Percentiles rank a stretch among this genome's conserved stretches.
Conservation (phyloP, 768 basidiomycete species). For the Phaeotremella skinneri region DNA sequence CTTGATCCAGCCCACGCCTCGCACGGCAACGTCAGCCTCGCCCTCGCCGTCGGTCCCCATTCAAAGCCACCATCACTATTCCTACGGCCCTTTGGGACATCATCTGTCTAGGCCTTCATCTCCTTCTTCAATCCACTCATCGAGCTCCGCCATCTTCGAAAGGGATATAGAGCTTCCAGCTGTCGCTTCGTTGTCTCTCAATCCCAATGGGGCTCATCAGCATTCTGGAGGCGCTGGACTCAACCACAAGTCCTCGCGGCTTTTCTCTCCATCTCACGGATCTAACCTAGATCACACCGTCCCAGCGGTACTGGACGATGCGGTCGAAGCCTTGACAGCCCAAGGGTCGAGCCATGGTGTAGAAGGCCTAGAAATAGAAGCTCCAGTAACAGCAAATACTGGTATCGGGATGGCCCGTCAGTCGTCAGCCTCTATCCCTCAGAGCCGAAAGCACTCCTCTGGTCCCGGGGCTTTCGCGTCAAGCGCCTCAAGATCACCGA, state of each 20-base stretch:
- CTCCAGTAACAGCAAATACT: slow-evolving; percentile 24
- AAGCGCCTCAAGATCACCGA: slow-evolving; percentile 25
- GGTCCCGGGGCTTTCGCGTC: not conserved
- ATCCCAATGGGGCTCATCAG: slow-evolving; percentile 25
- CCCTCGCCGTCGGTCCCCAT: slow-evolving; percentile 53
- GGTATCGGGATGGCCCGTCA: slow-evolving; percentile 36
- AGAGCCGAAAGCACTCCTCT: not conserved
- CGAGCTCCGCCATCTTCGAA: slow-evolving; percentile 86
- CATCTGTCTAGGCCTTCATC: slow-evolving; percentile 44
- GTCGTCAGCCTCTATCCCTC: slow-evolving; percentile 21
- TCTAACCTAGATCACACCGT: slow-evolving; percentile 63
- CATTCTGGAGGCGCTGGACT: slow-evolving; percentile 32
- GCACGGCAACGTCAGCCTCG: slow-evolving; percentile 61
- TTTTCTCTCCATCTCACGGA: slow-evolving; percentile 54
- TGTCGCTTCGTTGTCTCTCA: slow-evolving; percentile 43
- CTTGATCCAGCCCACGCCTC: slow-evolving; percentile 2
- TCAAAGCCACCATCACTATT: slow-evolving; percentile 1
- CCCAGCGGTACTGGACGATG: slow-evolving; percentile 80
- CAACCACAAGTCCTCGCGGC: slow-evolving; percentile 40
- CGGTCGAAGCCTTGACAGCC: slow-evolving; percentile 64
- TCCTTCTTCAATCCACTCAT: slow-evolving; percentile 59
- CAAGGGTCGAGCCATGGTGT: slow-evolving; percentile 16
- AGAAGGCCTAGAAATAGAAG: slow-evolving; percentile 42
- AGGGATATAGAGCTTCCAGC: slow-evolving; percentile 69
- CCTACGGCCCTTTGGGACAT: slow-evolving; percentile 4